Base-by-base conservation (phyloP, 1,284 basidiomycete genomes). In the Cryptococcus floricola region DNA sequence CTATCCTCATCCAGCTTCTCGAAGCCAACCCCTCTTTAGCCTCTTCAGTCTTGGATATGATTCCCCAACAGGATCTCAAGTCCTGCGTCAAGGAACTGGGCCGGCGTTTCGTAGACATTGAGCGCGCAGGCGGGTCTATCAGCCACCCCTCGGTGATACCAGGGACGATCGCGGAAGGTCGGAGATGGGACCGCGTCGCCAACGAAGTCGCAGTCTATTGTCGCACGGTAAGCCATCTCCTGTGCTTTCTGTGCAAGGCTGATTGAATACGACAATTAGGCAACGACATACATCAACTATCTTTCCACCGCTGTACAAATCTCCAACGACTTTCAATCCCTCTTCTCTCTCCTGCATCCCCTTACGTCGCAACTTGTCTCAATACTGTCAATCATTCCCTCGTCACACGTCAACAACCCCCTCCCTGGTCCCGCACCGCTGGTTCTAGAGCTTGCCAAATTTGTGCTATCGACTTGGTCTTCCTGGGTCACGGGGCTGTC, bases 241-340 rank as follows among this genome's bases (percentile, higher is more conserved):
- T 37, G 4, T 19, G n/a, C 14, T n/a, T n/a, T 31, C 19, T 25
- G 31, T 8, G 46, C 38, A 19, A 19, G 28, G 37, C 44, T 42
- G 16, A 50, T 25, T 16, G 42, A 44, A 63, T 53, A 6, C 50
- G 10, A 16, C 43, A 70, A 8, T 2, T 34, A 34, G 70, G 65
- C 72, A 10, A 57, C 64, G 6, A 73, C 72, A 0, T 76, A 73
- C 52, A 57, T 76, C 51, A 61, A 63, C 31, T 74, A 69, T 60
- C 66, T 73, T 58, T 55, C 65, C 1, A 58, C 64, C 5, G 25
- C 63, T 1, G 19, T 53, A 1, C 34, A 52, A 2, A 39, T 45
- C 9, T 28, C 59, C 5, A 25, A 56, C 25, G 67, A 67, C 53
- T 57, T 64, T 2, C 61, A 66, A 37, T 62, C 68, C 7, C 62